Conservation (phyloP, 2,329 filamentous ascomycete species). For the Helicocarpus griseus region DNA sequence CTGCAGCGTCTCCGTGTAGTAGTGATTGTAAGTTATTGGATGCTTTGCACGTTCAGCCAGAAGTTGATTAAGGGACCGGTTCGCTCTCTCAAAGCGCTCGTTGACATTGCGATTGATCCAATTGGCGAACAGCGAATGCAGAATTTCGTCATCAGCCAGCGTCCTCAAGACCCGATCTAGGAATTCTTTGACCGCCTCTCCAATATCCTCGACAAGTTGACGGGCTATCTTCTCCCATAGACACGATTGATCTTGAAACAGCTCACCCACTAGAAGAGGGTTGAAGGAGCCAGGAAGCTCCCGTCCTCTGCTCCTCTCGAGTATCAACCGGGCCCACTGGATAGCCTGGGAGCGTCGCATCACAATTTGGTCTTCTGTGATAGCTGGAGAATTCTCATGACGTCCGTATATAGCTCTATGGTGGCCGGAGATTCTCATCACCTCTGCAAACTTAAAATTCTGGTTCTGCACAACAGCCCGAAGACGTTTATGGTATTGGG, state of each 20-base stretch:
- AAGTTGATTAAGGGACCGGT: slow-evolving; percentile 26
- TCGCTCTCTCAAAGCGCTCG: slow-evolving; percentile 29
- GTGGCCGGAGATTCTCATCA: slow-evolving; percentile 37
- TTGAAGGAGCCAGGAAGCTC: slow-evolving; percentile 55
- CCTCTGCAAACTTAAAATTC: slow-evolving; percentile 25
- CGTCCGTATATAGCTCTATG: too few relatives aligned
- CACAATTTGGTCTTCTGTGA: slow-evolving; percentile 14
- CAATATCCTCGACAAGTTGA: slow-evolving; percentile 26
- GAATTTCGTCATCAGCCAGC: slow-evolving; percentile 31
- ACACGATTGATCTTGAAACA: slow-evolving; percentile 50
- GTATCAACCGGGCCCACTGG: slow-evolving; percentile 27
- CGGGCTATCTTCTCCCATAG: slow-evolving; percentile 41
- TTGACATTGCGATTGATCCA: slow-evolving; percentile 36
- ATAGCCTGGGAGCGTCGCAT: slow-evolving; percentile 28
- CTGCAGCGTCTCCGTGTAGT: slow-evolving; percentile 26
- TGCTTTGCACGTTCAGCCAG: slow-evolving; percentile 31
- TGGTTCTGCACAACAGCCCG: slow-evolving; percentile 22
- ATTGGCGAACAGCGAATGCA: slow-evolving; percentile 24
- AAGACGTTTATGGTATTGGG: slow-evolving; percentile 21
- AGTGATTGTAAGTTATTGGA: slow-evolving; percentile 29
- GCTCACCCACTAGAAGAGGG: slow-evolving; percentile 46
- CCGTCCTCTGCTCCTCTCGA: slow-evolving; percentile 36
- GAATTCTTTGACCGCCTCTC: too few relatives aligned
- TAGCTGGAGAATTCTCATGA: slow-evolving; percentile 24
- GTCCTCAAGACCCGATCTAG: slow-evolving; percentile 24